Base-by-base conservation (phyloP, 2,329 filamentous ascomycete genomes). In the Penicillium sp. region DNA sequence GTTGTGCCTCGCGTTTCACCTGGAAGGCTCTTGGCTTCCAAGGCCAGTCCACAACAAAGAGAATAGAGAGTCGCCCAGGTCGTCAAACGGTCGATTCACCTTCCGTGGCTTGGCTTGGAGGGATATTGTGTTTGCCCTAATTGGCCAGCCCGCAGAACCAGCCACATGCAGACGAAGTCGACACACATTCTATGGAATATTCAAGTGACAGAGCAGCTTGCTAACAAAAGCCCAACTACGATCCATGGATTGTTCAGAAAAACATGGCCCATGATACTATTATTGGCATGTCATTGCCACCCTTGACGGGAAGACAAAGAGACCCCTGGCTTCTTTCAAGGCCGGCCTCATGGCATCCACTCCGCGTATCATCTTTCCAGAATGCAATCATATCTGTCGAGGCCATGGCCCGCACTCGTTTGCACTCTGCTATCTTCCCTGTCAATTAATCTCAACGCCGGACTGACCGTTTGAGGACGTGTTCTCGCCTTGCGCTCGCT, bases 251-350 rank as follows among this genome's bases (percentile, higher is more conserved):
- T n/a, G n/a, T 36, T 36, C 34, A 11, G 31, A 4, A 34, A 36
- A n/a, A 16, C 13, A n/a, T 36, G 34, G 31, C 31, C 16, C 7
- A 46, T 44, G 16, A 5, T 43, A 40, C 46, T 53, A 53, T 39
- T 27, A 31, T 40, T 50, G 40, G 41, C 18, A 50, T 40, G 7
- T 13, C 32, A 41, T n/a, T 34, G 40, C 24, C 50, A 24, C 32
- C 31, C 24, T 29, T 21, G 39, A 21, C 10, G 22, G 21, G 6
- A 32, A 13, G 48, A 53, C 51, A 53, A 50, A 50, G 46, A 44
- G 27, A 29, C 8, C n/a, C 16, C 18, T 18, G 18, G 13, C 18
- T 32, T 50, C 46, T 50, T 49, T 53, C 32, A 40, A 18, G 22
- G 7, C 36, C 22, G 22, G 10, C 22, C n/a, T 39, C 21, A 3